Percentiles rank a stretch among this genome's conserved stretches.
Evolutionary conservation across 2,329 filamentous ascomycete species (phyloP).

Genomic region (Fusarium sp.): DNA sequence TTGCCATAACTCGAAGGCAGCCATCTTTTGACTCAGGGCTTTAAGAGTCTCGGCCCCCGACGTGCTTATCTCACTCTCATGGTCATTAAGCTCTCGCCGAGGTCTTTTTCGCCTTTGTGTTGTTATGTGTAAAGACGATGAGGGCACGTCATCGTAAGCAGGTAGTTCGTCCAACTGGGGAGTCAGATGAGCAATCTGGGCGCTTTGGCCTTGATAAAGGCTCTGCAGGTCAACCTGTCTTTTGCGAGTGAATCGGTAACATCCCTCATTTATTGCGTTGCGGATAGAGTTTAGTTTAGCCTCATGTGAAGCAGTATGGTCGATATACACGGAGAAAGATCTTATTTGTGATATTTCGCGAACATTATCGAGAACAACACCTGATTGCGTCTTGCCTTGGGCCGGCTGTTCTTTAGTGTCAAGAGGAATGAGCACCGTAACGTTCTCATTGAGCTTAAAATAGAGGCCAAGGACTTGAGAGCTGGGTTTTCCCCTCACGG

Average conservation of each 20-base stretch:
- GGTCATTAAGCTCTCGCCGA: background rate
- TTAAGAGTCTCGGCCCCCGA: too few relatives aligned
- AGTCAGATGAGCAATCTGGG: background rate
- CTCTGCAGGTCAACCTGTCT: background rate
- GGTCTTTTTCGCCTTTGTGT: background rate
- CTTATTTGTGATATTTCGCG: background rate
- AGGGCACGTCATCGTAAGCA: background rate
- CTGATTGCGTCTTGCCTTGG: rapidly evolving
- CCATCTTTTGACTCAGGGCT: too few relatives aligned
- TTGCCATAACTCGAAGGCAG: background rate
- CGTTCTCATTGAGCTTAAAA: background rate
- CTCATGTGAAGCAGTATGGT: background rate
- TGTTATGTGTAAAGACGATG: rapidly evolving
- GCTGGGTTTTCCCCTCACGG: background rate
- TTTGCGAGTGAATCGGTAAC: background rate
- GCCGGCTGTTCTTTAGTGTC: background rate
- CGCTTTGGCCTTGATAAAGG: background rate
- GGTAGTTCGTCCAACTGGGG: rapidly evolving
- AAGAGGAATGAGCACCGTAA: background rate
- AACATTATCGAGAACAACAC: rapidly evolving
- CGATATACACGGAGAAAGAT: background rate
- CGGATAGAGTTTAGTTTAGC: rapidly evolving
- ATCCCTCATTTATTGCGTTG: rapidly evolving
- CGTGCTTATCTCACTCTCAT: background rate
- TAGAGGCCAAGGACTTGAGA: rapidly evolving